A percentile compares a stretch with the other conserved stretches of the same genome.
phyloP scores from a whole-genome alignment of 108 stramenopile genomes.

The Mayamaea pseudoterrestris region DNA sequence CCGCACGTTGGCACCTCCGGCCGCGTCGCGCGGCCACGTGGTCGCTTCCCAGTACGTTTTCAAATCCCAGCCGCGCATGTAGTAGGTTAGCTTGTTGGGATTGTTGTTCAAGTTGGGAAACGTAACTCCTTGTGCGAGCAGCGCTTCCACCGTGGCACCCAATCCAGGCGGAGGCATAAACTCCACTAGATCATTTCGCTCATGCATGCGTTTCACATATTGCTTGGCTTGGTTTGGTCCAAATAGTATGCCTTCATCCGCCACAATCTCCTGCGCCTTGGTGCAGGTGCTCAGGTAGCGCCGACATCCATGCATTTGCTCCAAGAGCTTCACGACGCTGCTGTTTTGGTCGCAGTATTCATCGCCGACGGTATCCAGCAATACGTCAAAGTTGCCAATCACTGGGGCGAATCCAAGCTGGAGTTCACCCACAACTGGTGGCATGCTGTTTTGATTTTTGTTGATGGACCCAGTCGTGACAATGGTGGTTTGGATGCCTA shows the following conservation, averaged over 20 bases:
- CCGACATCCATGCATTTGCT: conserved; percentile 31
- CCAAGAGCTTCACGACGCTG: conserved; percentile 28
- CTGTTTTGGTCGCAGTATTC: conserved; percentile 3
- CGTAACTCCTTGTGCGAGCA: conserved; percentile 47
- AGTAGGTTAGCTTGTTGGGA: conserved; percentile 7
- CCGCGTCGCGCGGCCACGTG: conserved; percentile 73
- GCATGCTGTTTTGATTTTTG: conserved; percentile 27
- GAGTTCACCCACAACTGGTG: conserved; percentile 32
- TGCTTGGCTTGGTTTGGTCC: conserved; percentile 65
- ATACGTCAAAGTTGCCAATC: conserved; percentile 58
- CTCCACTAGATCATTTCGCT: conserved; percentile 11
- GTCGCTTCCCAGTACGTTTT: conserved; percentile 69
- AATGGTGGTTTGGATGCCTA: conserved; percentile 48
- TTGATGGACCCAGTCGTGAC: conserved; percentile 34
- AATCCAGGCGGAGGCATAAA: conserved; percentile 25
- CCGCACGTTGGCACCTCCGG: conserved; percentile 43
- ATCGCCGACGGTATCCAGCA: conserved; percentile 55
- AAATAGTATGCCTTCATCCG: conserved; percentile 53
- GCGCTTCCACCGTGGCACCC: conserved; percentile 43
- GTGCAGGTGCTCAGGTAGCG: conserved; percentile 55
- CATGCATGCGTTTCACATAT: conserved; percentile 24
- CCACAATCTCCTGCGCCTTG: conserved; percentile 45
- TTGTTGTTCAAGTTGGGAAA: conserved; percentile 20
- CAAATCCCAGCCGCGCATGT: conserved; percentile 53
- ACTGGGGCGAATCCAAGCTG: conserved; percentile 48